These are phyloP conservation scores for Peltaster fructicola DNA, from an alignment of 2,329 filamentous ascomycete species.

Conservation along the genomic window DNA sequence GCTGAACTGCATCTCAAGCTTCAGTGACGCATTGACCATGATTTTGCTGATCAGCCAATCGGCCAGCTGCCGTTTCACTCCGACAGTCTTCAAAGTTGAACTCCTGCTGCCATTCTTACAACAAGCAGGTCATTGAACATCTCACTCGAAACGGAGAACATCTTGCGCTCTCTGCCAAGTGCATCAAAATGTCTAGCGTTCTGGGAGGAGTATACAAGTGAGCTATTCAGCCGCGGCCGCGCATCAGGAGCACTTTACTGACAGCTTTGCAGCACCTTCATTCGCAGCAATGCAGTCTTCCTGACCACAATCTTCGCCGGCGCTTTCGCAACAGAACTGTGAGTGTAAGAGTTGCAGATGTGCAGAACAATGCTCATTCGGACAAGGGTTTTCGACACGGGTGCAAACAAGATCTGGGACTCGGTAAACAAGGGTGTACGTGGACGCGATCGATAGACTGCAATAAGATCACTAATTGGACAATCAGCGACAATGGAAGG, in stretches of 20 bases:
- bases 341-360: too few relatives aligned
- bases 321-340: slow-evolving; percentile 92
- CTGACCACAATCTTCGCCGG: slow-evolving; percentile 68
- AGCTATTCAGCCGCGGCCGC: slow-evolving; percentile 10
- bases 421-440: slow-evolving; percentile 78
- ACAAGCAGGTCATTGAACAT: too few relatives aligned
- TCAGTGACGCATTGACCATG: too few relatives aligned
- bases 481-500: slow-evolving; percentile 99
- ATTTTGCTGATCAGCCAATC: too few relatives aligned
- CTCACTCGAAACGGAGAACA: too few relatives aligned
- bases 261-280: slow-evolving; percentile 62
- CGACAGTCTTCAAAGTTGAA: too few relatives aligned
- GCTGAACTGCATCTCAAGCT: too few relatives aligned
- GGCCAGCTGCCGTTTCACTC: too few relatives aligned
- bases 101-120: too few relatives aligned
- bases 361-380: too few relatives aligned
- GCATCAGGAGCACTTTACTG: slow-evolving; percentile 8
- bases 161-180: too few relatives aligned
- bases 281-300: slow-evolving; percentile 79
- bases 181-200: slow-evolving; percentile 42
- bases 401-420: slow-evolving; percentile 80
- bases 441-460: slow-evolving; percentile 19
- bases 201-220: slow-evolving; percentile 38
- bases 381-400: slow-evolving; percentile 73
- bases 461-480: too few relatives aligned